These are phyloP conservation scores for Schizosaccharomyces octosporus DNA, from an alignment of 805 yeast species.

Conservation along the genomic window DNA sequence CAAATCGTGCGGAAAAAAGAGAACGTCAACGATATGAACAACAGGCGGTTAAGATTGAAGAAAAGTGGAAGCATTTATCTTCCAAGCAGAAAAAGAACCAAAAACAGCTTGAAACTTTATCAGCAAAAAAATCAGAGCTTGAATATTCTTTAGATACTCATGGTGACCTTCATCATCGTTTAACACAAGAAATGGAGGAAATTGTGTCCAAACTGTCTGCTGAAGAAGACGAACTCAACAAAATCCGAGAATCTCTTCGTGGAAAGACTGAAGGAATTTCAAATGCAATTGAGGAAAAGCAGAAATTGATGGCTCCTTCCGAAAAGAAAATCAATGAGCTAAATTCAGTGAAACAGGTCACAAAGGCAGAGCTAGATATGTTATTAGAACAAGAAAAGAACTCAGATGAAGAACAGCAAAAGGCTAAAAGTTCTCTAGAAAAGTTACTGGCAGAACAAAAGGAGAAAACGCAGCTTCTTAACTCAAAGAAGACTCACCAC, in stretches of 20 bases:
- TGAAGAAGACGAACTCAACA: slow-evolving; percentile 36
- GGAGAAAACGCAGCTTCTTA: background rate
- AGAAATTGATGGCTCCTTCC: slow-evolving; percentile 63
- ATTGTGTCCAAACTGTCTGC: slow-evolving; percentile 22
- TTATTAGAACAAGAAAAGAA: slow-evolving; percentile 23
- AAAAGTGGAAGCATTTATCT: slow-evolving; percentile 41
- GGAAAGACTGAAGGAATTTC: slow-evolving; percentile 51
- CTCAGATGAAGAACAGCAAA: slow-evolving; percentile 21
- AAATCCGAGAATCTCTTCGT: slow-evolving; percentile 39
- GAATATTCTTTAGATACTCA: slow-evolving; percentile 24
- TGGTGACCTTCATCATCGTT: slow-evolving; percentile 21
- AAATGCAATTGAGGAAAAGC: slow-evolving; percentile 35
- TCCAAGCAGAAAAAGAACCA: slow-evolving; percentile 33
- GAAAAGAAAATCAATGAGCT: slow-evolving; percentile 37
- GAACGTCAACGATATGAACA: slow-evolving; percentile 22
- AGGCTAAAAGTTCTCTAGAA: slow-evolving; percentile 13
- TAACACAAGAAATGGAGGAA: slow-evolving; percentile 20
- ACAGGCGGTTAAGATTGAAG: slow-evolving; percentile 45
- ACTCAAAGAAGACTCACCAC: background rate
- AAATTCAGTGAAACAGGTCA: slow-evolving; percentile 38
- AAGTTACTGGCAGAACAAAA: slow-evolving; percentile 29
- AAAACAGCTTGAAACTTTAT: slow-evolving; percentile 28
- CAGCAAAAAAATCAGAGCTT: slow-evolving; percentile 21
- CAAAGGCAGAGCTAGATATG: slow-evolving; percentile 39
- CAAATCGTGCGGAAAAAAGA: slow-evolving; percentile 12